Evolutionary conservation across 441 rosid species (phyloP).

Genomic region (Bocquillonia castaneifolia): DNA sequence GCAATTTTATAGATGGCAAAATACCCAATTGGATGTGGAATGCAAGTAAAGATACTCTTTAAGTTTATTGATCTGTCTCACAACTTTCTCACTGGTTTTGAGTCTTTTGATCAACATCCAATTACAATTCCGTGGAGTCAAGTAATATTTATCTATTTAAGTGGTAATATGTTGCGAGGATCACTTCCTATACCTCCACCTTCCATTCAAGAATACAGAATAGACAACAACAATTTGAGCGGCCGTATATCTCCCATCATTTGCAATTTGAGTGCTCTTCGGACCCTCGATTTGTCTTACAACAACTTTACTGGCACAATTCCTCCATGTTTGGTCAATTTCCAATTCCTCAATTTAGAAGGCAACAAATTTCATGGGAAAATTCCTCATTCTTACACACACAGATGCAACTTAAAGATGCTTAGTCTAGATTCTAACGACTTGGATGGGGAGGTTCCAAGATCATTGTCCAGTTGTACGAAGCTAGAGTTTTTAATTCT

Average conservation of each 20-base stretch:
- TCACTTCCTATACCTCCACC: not conserved
- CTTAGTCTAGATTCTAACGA: conserved; percentile 40
- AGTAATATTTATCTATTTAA: not conserved
- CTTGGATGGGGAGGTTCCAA: conserved; percentile 43
- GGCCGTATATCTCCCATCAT: too few relatives aligned
- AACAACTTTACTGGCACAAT: too few relatives aligned
- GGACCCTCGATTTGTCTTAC: too few relatives aligned
- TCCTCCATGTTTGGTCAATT: too few relatives aligned
- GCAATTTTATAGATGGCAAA: conserved; percentile 21
- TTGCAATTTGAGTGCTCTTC: too few relatives aligned
- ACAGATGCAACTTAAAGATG: conserved; percentile 30
- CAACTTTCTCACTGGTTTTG: conserved; percentile 19
- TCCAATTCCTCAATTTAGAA: too few relatives aligned
- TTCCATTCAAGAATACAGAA: too few relatives aligned
- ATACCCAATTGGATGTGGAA: conserved; percentile 20
- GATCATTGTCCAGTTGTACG: conserved; percentile 39
- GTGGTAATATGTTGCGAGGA: conserved; percentile 9
- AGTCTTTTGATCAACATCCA: not conserved
- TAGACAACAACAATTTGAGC: too few relatives aligned
- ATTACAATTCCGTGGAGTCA: not conserved
- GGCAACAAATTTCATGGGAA: conserved; percentile 31
- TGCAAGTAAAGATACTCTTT: not conserved
- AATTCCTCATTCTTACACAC: conserved; percentile 23
- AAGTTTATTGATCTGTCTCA: not conserved
- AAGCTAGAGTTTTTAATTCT: conserved; percentile 42